Evolutionary conservation across 2,329 filamentous ascomycete species (phyloP).

Genomic region (Chrysoporthe deuterocubensis): DNA sequence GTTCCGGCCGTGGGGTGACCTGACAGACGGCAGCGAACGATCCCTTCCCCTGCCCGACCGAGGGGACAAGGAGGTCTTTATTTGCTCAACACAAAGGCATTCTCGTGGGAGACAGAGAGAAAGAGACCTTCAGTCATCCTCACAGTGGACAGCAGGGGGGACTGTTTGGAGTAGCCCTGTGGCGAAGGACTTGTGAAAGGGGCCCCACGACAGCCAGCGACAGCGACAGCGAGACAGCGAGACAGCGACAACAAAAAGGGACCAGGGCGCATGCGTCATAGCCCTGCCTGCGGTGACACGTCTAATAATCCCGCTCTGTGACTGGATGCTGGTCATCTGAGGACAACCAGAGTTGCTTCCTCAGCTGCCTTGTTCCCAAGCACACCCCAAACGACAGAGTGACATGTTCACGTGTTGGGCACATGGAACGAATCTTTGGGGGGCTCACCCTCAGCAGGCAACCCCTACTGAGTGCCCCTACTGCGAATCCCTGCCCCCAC

Average conservation of each 20-base stretch:
- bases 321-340: background rate
- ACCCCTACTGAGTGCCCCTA: background rate
- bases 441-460: constrained; percentile 5
- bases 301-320: background rate
- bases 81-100: background rate
- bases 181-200: background rate
- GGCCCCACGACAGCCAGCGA: background rate
- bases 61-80: background rate
- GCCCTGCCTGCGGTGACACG: background rate
- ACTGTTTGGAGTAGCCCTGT: too few relatives aligned
- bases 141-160: too few relatives aligned
- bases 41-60: background rate
- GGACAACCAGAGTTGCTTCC: background rate
- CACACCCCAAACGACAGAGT: background rate
- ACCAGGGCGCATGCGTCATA: background rate
- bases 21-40: background rate
- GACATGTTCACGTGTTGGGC: background rate
- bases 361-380: background rate
- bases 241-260: background rate
- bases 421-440: background rate
- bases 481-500: too few relatives aligned
- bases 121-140: too few relatives aligned
- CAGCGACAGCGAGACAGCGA: too few relatives aligned
- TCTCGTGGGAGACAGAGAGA: background rate
- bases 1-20: constrained; percentile 2